Evolutionary conservation across 306 rosid species (phyloP).

Genomic region (Quercus gilva): DNA sequence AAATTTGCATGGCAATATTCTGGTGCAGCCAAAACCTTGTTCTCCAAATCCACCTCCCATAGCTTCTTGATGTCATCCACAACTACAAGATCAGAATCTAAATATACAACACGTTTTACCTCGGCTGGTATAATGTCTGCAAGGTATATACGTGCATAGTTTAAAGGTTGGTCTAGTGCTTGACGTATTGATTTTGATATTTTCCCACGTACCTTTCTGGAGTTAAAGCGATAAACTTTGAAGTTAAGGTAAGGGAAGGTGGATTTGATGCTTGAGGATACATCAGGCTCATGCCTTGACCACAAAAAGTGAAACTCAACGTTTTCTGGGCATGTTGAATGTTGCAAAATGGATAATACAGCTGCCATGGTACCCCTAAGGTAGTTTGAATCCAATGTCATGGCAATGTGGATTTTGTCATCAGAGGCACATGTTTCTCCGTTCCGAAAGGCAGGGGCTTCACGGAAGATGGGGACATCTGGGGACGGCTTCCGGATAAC

Average conservation of each 20-base stretch:
- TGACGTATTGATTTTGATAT: conserved; percentile 76
- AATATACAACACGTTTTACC: conserved; percentile 64
- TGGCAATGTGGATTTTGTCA: conserved; percentile 62
- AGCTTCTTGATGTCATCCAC: conserved; percentile 74
- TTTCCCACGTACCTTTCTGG: conserved; percentile 63
- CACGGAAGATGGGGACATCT: conserved; percentile 47
- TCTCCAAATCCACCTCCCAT: conserved; percentile 70
- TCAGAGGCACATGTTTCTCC: conserved; percentile 49
- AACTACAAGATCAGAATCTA: conserved; percentile 77
- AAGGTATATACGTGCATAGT: conserved; percentile 76
- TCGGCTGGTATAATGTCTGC: conserved; percentile 60
- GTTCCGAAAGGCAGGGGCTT: conserved; percentile 71
- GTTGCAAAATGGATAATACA: conserved; percentile 68
- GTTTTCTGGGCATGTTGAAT: conserved; percentile 72
- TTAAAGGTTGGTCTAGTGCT: conserved; percentile 81
- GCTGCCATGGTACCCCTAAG: conserved; percentile 84
- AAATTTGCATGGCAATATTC: conserved; percentile 84
- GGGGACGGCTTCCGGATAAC: conserved; percentile 45
- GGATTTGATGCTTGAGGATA: conserved; percentile 59
- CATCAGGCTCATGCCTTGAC: conserved; percentile 56
- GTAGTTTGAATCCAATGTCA: conserved; percentile 88
- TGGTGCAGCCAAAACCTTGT: conserved; percentile 79
- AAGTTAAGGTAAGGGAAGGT: conserved; percentile 80
- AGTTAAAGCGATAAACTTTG: conserved; percentile 58
- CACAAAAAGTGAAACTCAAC: conserved; percentile 76